Evolutionary conservation across 352 stramenopile species (phyloP), one percentile per base, ranked within the genome.

Genomic region (Blastocystis sp.): DNA sequence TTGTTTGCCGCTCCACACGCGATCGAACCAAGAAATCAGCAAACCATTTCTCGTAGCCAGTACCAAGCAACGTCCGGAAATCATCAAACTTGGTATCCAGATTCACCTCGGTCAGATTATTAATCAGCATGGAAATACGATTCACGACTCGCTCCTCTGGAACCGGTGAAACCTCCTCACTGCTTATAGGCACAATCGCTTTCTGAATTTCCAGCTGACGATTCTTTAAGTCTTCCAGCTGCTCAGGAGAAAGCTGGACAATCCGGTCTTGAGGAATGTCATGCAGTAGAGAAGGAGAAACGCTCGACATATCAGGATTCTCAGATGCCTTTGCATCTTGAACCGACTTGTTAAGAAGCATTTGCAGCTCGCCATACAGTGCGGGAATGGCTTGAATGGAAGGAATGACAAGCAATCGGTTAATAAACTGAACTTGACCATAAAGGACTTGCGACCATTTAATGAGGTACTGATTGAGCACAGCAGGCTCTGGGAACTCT

Each of bases 111-210:
- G 70, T 80, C 43, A 64, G 20, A 41, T 80, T 80, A 53, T 80
- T 80, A 53, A 80, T 80, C 11, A 80, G 70, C 50, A 80, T 47
- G 4, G 70, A 80, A 9, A 80, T 64, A n/a, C 70, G 70, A 13
- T 62, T 63, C 70, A 64, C 64, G 1, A 80, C 15, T 6, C 50
- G 70, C 6, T 80, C 70, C 20, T 80, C 70, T 34, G 43, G 70
- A 15, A 18, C 20, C 4, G 20, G 20, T 1, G 11, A 23, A 11
- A 29, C 59, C 11, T 18, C n/a, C 59, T 15, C n/a, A 20, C 20
- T 15, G 20, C 9, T 37, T 29, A 68, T 11, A 20, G 59, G 59
- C 11, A 39, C 59, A 29, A 68, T 68, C 59, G 11, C 20, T 29
- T 68, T 68, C 59, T 23, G 20, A 11, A 68, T 23, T 29, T 68